Conservation (phyloP, 2,329 filamentous ascomycete genomes). For the Fusarium redolens region DNA sequence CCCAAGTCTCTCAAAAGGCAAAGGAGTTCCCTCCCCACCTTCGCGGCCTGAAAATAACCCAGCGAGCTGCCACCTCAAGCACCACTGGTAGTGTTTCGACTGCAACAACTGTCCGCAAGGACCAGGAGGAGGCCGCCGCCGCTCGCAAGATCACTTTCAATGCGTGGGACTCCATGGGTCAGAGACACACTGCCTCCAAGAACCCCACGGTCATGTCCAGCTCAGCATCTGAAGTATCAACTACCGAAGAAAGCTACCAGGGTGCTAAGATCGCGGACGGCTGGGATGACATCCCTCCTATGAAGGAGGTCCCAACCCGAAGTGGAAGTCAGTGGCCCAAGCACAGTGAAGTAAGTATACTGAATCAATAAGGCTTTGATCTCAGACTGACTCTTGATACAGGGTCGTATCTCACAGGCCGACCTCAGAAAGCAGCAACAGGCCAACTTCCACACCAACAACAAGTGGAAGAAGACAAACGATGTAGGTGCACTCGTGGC, state of each 20-base stretch:
- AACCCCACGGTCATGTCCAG: conserved; percentile 38
- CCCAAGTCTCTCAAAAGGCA: neutral
- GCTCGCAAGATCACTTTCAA: conserved; percentile 39
- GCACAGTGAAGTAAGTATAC: conserved; percentile 29
- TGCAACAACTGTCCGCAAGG: conserved; percentile 45
- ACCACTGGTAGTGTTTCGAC: conserved; percentile 44
- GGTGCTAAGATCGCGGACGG: conserved; percentile 28
- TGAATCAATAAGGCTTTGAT: neutral
- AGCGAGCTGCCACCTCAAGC: neutral
- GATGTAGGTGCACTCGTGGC: neutral
- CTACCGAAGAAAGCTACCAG: neutral
- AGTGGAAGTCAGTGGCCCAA: conserved; percentile 43
- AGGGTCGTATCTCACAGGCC: conserved; percentile 34
- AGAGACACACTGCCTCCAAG: conserved; percentile 38
- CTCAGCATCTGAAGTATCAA: conserved; percentile 16
- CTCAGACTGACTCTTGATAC: neutral
- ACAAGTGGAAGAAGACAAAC: neutral
- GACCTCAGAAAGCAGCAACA: conserved; percentile 27
- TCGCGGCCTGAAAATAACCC: neutral
- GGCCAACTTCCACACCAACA: neutral
- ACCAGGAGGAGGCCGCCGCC: conserved; percentile 1
- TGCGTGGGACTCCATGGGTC: conserved; percentile 48
- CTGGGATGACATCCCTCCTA: conserved; percentile 6
- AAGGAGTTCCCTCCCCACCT: conserved; percentile 21
- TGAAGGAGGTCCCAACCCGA: neutral